A percentile compares a stretch with the other conserved stretches of the same genome.
Conservation (phyloP, 2,329 filamentous ascomycete genomes). For the Sclerotinia borealis region DNA sequence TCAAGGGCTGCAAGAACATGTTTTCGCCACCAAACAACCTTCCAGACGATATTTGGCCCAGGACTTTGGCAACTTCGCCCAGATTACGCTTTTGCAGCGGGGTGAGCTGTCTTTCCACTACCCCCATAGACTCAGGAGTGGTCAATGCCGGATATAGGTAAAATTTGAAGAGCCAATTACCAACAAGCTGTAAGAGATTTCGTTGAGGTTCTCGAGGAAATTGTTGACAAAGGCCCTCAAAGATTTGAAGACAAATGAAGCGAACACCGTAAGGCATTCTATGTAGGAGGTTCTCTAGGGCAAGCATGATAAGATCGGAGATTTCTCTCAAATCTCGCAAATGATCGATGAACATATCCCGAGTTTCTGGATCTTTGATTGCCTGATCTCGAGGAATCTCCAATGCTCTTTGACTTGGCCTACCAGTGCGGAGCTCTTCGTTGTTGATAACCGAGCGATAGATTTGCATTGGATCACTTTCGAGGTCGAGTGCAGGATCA, state of each 20-base stretch:
- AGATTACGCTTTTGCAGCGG: constrained; percentile 92
- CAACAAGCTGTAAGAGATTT: constrained; percentile 73
- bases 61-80: constrained; percentile 82
- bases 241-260: constrained; percentile 81
- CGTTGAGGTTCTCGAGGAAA: constrained; percentile 77
- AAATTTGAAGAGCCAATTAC: constrained; percentile 88
- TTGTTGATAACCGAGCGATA: constrained; percentile 95
- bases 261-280: constrained; percentile 91
- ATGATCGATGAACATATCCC: constrained; percentile 88
- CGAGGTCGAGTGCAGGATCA: constrained; percentile 81
- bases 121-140: constrained; percentile 88
- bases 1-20: constrained; percentile 90
- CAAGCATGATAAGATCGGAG: constrained; percentile 79
- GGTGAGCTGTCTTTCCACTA: constrained; percentile 82
- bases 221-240: constrained; percentile 66
- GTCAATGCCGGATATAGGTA: constrained; percentile 86
- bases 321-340: constrained; percentile 91
- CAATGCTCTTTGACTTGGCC: constrained; percentile 70
- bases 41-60: constrained; percentile 83
- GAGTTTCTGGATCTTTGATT: constrained; percentile 91
- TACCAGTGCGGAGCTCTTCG: constrained; percentile 87
- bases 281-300: constrained; percentile 75
- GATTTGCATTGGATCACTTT: constrained; percentile 96
- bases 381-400: constrained; percentile 88
- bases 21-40: constrained; percentile 90